phyloP scores from a whole-genome alignment of 805 yeast species.

The Saturnispora quitensis region DNA sequence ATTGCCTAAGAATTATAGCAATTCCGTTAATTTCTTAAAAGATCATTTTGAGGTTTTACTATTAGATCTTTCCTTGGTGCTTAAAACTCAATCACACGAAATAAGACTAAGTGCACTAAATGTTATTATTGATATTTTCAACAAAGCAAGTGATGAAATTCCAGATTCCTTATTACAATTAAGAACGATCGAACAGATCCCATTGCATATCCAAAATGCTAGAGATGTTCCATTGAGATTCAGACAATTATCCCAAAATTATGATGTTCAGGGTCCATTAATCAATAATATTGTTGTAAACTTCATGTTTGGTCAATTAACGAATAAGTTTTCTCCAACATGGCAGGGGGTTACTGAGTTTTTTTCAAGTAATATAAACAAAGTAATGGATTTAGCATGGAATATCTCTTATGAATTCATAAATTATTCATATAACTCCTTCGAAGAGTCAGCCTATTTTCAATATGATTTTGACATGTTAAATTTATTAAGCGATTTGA shows the following conservation, averaged over 20 bases:
- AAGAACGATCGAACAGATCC: constrained; percentile 59
- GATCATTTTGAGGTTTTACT: constrained; percentile 15
- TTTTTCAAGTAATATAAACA: constrained; percentile 37
- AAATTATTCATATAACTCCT: constrained; percentile 14
- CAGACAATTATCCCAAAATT: constrained; percentile 45
- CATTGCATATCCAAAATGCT: constrained; percentile 56
- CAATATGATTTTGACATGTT: constrained; percentile 11
- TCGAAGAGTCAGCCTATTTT: constrained; percentile 15
- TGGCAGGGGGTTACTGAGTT: constrained; percentile 71
- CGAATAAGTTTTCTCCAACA: constrained; percentile 72
- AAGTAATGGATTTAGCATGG: constrained; percentile 47
- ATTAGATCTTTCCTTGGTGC: constrained; percentile 25
- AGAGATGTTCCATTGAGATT: constrained; percentile 68
- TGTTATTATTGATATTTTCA: constrained; percentile 35
- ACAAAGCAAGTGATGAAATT: constrained; percentile 20
- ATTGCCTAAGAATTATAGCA: not conserved
- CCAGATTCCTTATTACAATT: constrained; percentile 32
- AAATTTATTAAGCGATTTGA: constrained; percentile 9
- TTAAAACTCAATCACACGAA: constrained; percentile 41
- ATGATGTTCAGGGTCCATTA: constrained; percentile 19
- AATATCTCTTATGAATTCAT: constrained; percentile 33
- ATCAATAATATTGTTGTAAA: constrained; percentile 32
- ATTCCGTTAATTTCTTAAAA: constrained; percentile 8
- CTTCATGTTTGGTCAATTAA: constrained; percentile 59
- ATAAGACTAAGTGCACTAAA: constrained; percentile 38